Evolutionary conservation across 805 yeast species (phyloP), one percentile per base, ranked within the genome.

Genomic region (Metschnikowia colocasiae): DNA sequence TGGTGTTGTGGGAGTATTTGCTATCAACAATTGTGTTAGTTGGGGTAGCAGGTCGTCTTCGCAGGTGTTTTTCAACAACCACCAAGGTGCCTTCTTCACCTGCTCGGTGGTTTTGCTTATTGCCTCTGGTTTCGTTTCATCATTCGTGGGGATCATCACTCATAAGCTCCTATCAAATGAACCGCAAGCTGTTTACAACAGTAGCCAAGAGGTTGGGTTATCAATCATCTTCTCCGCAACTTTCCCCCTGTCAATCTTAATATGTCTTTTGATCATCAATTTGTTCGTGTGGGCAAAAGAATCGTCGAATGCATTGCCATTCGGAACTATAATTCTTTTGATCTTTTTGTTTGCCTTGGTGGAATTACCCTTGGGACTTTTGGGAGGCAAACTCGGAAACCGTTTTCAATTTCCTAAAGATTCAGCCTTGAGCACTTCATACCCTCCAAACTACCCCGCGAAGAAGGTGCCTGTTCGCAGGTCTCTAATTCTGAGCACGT

Each of bases 241-340:
- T 26, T 59, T 68, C 71, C 65, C 87, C 74, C 22, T 76, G 66
- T 35, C 57, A 67, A 70, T 82, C 0, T 63, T 86, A 47, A 48
- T 75, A 0, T 69, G 79, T 2, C 69, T 84, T 0, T 61, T 85
- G 20, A 59, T 79, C 20, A 65, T 86, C 49, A 89, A 88, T 61
- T 67, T 79, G 50, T 76, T 89, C 47, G 82, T 86, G 8, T 86
- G 91, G 88, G 84, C 84, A 2, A 76, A 82, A 55, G 83, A 83
- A 52, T 82, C 94, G 0, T 82, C 94, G 0, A 71, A 77, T 42
- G 90, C 92, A 0, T 69, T 87, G 37, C 96, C 96, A 12, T 84
- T 88, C 55, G 85, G 88, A 5, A 83, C 95, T 0, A 75, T 88
- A 18, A 64, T 85, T 6, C 74, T 79, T 1, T 62, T 88, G 36